Conservation (phyloP, 768 basidiomycete genomes). For the Russula lepida region DNA sequence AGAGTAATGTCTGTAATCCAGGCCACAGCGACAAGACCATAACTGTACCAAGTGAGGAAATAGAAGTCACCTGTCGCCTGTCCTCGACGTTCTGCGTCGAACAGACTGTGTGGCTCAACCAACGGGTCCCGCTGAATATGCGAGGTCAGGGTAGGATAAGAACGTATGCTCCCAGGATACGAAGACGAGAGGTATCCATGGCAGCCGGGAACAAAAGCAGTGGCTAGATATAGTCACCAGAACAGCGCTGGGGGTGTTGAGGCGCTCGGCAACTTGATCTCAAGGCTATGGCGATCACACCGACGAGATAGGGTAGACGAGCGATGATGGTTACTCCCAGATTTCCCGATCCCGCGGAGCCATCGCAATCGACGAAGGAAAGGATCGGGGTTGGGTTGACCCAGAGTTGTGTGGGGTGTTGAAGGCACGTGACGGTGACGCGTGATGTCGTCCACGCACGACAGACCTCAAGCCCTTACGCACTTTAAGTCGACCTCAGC, state of each 20-base stretch:
- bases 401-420: too few relatives aligned
- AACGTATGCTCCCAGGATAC: too few relatives aligned
- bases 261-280: constrained; percentile 39
- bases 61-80: constrained; percentile 50
- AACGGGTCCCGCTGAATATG: constrained; percentile 61
- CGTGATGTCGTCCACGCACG: too few relatives aligned
- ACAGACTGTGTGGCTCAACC: constrained; percentile 65
- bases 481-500: too few relatives aligned
- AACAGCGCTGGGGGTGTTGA: constrained; percentile 44
- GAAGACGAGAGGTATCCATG: constrained; percentile 41
- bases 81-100: constrained; percentile 54
- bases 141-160: too few relatives aligned
- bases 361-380: constrained; percentile 14
- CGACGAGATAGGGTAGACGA: constrained; percentile 50
- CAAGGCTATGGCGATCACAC: constrained; percentile 67
- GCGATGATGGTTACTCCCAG: constrained; percentile 43
- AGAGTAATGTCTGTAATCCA: constrained; percentile 61
- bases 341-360: constrained; percentile 14
- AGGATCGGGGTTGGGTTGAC: too few relatives aligned
- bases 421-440: too few relatives aligned
- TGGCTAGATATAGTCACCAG: constrained; percentile 45
- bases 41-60: constrained; percentile 61
- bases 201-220: constrained; percentile 45
- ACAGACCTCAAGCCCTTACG: too few relatives aligned
- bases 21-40: constrained; percentile 58